Evolutionary conservation across 257 asterid species (phyloP), one percentile per base, ranked within the genome.

Genomic region (Solanum acaule): DNA sequence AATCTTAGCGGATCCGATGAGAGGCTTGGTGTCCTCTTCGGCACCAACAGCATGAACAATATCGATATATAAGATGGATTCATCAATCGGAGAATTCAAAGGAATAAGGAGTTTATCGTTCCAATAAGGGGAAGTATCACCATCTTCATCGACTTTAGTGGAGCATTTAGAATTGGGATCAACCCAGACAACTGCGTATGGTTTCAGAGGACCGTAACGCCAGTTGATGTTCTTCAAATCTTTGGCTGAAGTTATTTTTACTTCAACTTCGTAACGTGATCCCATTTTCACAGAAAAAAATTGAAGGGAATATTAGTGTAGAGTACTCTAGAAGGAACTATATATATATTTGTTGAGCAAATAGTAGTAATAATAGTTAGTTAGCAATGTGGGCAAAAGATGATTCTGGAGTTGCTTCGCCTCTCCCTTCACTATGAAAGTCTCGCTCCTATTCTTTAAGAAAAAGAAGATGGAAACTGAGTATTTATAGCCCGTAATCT

Each of bases 141-240:
- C 75, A 11, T 77, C 61, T 23, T 87, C 86, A 59, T 78, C 86
- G 27, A 70, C 75, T 25, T 38, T 67, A 14, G 89, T 87, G 33
- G 89, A 37, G 25, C 38, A 78, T 63, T 78, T 77, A 29, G 44
- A 37, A 4, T 77, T 29, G 1, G 89, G 79, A 6, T 77, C 79
- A 40, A 87, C 12, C 89, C 89, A 87, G 4, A 77, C 44, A 67
- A 87, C 85, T 82, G 76, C 89, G 86, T 87, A 87, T 0, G 89
- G 89, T 10, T 59, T 65, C 22, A 78, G 40, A 11, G 49, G 44
- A 33, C 89, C 89, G n/a, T 87, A 65, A 77, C 89, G 89, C 89
- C 86, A 87, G 68, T 77, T 87, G 77, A 87, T 22, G 86, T 61
- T 87, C 86, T 87, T 87, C 44, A 87, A 83, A 65, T 77, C 77